Percentiles rank a stretch among this genome's conserved stretches.
phyloP scores from a whole-genome alignment of 192 early-diverging fungal species.

The Helicostylum pulchrum region DNA sequence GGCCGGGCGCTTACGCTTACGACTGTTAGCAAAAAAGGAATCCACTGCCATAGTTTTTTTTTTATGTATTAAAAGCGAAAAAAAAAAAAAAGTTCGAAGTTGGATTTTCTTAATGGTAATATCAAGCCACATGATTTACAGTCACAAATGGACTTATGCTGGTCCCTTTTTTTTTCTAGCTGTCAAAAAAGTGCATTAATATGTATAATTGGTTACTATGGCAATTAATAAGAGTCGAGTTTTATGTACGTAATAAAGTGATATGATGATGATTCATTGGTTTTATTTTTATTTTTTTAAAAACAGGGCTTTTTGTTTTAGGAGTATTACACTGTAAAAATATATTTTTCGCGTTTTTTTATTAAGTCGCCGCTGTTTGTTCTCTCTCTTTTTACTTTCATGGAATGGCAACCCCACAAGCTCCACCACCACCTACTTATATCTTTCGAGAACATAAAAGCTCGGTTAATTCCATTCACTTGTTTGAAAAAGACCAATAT shows the following conservation, averaged over 20 bases:
- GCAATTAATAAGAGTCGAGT: too few species aligned
- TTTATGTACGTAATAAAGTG: too few species aligned
- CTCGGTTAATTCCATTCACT: slow-evolving; percentile 23
- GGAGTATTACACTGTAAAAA: too few species aligned
- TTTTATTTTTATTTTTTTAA: too few species aligned
- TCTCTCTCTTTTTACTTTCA: neutral
- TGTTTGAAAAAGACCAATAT: slow-evolving; percentile 21
- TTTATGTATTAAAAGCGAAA: neutral
- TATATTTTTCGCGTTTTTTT: neutral
- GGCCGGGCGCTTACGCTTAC: slow-evolving; percentile 18
- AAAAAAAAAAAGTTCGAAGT: neutral
- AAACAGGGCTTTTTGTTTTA: too few species aligned
- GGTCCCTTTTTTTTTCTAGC: too few species aligned
- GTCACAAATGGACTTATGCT: neutral
- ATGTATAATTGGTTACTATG: too few species aligned
- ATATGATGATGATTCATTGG: too few species aligned
- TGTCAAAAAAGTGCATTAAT: too few species aligned
- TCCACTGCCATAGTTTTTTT: slow-evolving; percentile 11
- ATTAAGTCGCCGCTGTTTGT: neutral
- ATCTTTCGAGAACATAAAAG: slow-evolving; percentile 31
- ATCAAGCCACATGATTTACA: neutral
- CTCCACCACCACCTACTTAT: slow-evolving; percentile 26
- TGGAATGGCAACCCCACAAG: neutral
- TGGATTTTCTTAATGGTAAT: neutral
- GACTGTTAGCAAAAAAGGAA: slow-evolving; percentile 25